Conservation (phyloP, 2,329 filamentous ascomycete genomes). For the Chlorencoelia australis region DNA sequence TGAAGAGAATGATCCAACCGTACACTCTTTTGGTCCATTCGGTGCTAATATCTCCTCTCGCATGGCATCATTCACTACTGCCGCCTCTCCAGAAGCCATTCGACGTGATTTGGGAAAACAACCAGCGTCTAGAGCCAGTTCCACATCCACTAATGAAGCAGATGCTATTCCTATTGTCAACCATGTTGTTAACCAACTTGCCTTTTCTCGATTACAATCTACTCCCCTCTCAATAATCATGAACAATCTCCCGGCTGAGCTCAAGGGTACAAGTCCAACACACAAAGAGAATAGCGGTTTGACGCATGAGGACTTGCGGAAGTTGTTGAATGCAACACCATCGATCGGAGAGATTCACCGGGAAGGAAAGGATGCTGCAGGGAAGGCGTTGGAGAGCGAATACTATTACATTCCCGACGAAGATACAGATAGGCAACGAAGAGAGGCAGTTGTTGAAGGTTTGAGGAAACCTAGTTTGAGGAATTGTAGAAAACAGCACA, state of each 20-base stretch:
- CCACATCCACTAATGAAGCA: slow-evolving; percentile 30
- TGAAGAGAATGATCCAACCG: slow-evolving; percentile 88
- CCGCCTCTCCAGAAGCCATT: slow-evolving; percentile 46
- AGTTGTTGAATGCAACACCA: slow-evolving; percentile 59
- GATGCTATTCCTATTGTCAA: slow-evolving; percentile 49
- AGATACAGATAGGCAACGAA: slow-evolving; percentile 68
- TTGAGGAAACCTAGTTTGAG: slow-evolving; percentile 82
- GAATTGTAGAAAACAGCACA: slow-evolving; percentile 89
- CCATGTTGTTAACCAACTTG: slow-evolving; percentile 90
- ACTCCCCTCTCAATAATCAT: slow-evolving; percentile 85
- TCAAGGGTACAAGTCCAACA: slow-evolving; percentile 33
- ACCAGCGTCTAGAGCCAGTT: slow-evolving; percentile 18
- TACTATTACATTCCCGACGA: slow-evolving; percentile 92
- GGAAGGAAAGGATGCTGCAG: slow-evolving; percentile 91
- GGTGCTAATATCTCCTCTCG: slow-evolving; percentile 76
- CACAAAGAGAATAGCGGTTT: slow-evolving; percentile 35
- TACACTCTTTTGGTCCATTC: slow-evolving; percentile 87
- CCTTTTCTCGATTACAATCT: slow-evolving; percentile 85
- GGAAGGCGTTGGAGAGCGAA: slow-evolving; percentile 86
- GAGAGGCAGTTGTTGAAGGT: slow-evolving; percentile 74
- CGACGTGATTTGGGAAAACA: slow-evolving; percentile 15
- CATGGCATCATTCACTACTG: slow-evolving; percentile 66
- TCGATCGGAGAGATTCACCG: slow-evolving; percentile 85
- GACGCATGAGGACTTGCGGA: slow-evolving; percentile 53
- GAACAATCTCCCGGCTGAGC: slow-evolving; percentile 66